Conservation (phyloP, 1,139 yeast species). For the Kluyveromyces marxianus region DNA sequence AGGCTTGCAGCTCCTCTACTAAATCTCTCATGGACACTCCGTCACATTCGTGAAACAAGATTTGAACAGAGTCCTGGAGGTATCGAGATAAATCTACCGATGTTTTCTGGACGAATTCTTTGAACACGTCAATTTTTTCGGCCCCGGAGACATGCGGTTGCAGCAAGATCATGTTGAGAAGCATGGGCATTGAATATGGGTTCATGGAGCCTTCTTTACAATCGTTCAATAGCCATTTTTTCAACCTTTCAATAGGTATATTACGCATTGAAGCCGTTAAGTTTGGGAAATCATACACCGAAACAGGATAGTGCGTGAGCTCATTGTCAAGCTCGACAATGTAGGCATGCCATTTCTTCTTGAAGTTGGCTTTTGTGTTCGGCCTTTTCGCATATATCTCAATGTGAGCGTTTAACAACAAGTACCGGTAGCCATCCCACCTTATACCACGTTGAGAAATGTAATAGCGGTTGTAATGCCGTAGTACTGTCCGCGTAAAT, state of each 20-base stretch:
- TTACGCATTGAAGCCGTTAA: conserved; percentile 13
- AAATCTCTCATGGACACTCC: not conserved
- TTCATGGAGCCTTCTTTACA: conserved; percentile 17
- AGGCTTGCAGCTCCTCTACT: not conserved
- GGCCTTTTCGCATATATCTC: conserved; percentile 27
- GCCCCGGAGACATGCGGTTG: conserved; percentile 11
- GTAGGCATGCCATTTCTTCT: conserved; percentile 29
- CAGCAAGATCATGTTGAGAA: conserved; percentile 21
- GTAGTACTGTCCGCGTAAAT: conserved; percentile 18
- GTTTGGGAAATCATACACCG: conserved; percentile 25
- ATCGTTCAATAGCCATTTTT: conserved; percentile 16
- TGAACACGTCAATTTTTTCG: conserved; percentile 10
- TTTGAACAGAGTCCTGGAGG: conserved; percentile 1
- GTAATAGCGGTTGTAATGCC: conserved; percentile 16
- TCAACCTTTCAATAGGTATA: conserved; percentile 8
- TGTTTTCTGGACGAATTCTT: conserved; percentile 1
- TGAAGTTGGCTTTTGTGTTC: conserved; percentile 13
- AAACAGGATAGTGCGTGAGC: conserved; percentile 9
- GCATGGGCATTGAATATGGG: conserved; percentile 16
- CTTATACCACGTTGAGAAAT: conserved; percentile 4
- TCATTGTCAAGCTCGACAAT: conserved; percentile 25
- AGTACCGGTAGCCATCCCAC: conserved; percentile 15
- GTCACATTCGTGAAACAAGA: conserved; percentile 1
- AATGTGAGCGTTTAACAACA: conserved; percentile 20
- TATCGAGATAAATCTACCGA: not conserved